A percentile compares a stretch with the other conserved stretches of the same genome.
phyloP scores from a whole-genome alignment of 1,284 basidiomycete species.

The Tausonia pullulans region DNA sequence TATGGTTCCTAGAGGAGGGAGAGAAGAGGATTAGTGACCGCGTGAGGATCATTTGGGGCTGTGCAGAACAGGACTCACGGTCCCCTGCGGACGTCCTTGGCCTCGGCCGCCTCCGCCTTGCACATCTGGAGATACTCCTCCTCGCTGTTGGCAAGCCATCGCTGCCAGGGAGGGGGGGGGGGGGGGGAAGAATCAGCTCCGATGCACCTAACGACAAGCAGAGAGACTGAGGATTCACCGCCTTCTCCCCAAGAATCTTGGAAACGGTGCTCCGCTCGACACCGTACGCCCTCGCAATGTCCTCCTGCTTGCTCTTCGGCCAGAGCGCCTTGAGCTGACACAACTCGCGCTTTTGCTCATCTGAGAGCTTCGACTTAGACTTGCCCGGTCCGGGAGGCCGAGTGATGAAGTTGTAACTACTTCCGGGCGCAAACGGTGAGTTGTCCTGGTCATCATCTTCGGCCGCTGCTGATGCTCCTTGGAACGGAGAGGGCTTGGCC shows the following conservation, averaged over 20 bases:
- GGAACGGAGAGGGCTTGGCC: no score
- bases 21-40: background rate
- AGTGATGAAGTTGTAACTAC: no score
- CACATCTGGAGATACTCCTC: no score
- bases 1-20: constrained; percentile 45
- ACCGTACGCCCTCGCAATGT: constrained; percentile 60
- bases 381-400: no score
- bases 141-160: no score
- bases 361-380: constrained; percentile 18
- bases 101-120: no score
- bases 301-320: constrained; percentile 61
- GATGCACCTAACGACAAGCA: background rate
- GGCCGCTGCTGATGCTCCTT: no score
- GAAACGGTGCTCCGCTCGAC: constrained; percentile 87
- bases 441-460: no score
- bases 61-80: no score
- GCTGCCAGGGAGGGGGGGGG: constrained; percentile 14
- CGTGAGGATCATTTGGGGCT: no score
- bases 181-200: background rate
- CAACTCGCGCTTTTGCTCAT: constrained; percentile 2
- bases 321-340: constrained; percentile 23
- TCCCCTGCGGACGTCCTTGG: no score
- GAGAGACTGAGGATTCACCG: constrained; percentile 58
- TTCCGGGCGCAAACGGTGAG: no score
- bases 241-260: constrained; percentile 76